Conservation (phyloP, 2,329 filamentous ascomycete genomes). For the Knoxdaviesia proteae region DNA sequence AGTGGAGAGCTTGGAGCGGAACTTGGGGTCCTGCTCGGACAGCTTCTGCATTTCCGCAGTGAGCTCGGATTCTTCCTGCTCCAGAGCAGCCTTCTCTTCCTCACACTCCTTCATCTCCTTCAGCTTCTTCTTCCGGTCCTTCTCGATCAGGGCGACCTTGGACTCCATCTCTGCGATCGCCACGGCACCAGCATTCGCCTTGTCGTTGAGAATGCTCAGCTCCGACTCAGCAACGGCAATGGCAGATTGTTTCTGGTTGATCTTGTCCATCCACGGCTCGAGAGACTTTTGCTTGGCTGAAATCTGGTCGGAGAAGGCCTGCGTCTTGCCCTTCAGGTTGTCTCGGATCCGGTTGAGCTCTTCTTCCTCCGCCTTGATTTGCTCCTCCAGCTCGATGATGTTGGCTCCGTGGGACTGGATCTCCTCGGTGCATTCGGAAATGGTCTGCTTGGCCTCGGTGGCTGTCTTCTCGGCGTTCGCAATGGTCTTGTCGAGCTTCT, state of each 20-base stretch:
- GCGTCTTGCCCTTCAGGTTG: constrained; percentile 82
- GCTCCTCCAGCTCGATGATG: constrained; percentile 53
- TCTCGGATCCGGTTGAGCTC: constrained; percentile 72
- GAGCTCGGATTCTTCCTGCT: constrained; percentile 54
- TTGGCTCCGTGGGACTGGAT: constrained; percentile 59
- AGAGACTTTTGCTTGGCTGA: constrained; percentile 79
- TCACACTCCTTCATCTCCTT: constrained; percentile 59
- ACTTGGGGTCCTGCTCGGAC: constrained; percentile 54
- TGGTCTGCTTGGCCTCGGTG: constrained; percentile 54
- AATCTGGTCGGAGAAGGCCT: constrained; percentile 83
- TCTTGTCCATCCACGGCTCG: constrained; percentile 91
- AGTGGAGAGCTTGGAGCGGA: constrained; percentile 69
- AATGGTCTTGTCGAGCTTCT: constrained; percentile 83
- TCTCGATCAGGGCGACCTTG: constrained; percentile 56
- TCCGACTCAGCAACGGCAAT: constrained; percentile 93
- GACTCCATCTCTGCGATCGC: constrained; percentile 65
- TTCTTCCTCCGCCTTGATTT: constrained; percentile 58
- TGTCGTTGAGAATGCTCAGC: constrained; percentile 74
- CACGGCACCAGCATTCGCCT: constrained; percentile 68
- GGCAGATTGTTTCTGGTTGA: constrained; percentile 85
- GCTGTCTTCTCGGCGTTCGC: constrained; percentile 54
- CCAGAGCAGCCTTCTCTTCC: constrained; percentile 46
- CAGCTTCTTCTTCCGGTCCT: constrained; percentile 48
- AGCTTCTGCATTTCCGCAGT: constrained; percentile 55
- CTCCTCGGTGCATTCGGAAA: constrained; percentile 58